phyloP scores from a whole-genome alignment of 306 rosid genomes.

The Rosa persica region DNA sequence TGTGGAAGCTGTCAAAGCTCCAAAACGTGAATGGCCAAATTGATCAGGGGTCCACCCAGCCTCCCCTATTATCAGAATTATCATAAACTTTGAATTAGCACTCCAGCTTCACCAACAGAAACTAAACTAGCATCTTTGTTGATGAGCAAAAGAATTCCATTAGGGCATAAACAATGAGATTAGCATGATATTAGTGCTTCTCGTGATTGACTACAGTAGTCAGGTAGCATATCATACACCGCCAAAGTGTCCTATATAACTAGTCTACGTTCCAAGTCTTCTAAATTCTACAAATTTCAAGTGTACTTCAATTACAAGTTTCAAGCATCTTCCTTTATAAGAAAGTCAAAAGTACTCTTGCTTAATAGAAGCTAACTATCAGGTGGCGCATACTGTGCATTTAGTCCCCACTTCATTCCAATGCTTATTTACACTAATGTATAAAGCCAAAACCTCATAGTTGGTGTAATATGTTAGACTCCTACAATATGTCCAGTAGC shows the following conservation, averaged over 20 bases:
- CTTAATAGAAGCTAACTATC: neutral
- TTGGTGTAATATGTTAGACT: neutral
- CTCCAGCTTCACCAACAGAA: slow-evolving; percentile 21
- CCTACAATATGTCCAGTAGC: neutral
- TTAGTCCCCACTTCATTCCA: neutral
- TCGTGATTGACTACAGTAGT: neutral
- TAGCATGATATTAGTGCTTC: neutral
- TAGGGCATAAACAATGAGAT: neutral
- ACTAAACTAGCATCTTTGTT: slow-evolving; percentile 10
- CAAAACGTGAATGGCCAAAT: slow-evolving; percentile 82
- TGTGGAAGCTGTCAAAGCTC: slow-evolving; percentile 47
- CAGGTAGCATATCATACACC: neutral
- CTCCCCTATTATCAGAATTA: slow-evolving; percentile 63
- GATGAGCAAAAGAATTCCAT: neutral
- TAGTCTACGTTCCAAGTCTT: neutral
- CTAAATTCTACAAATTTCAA: neutral
- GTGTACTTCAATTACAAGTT: neutral
- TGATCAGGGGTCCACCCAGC: slow-evolving; percentile 98
- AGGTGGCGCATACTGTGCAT: neutral
- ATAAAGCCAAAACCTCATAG: neutral
- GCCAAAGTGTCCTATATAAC: neutral
- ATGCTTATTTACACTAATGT: neutral
- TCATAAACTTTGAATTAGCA: slow-evolving; percentile 28
- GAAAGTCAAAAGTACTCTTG: neutral
- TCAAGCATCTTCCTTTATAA: neutral